A percentile compares a stretch with the other conserved stretches of the same genome.
Evolutionary conservation across 2,329 filamentous ascomycete genomes (phyloP).

Genomic region (Aspergillus novofumigatus): DNA sequence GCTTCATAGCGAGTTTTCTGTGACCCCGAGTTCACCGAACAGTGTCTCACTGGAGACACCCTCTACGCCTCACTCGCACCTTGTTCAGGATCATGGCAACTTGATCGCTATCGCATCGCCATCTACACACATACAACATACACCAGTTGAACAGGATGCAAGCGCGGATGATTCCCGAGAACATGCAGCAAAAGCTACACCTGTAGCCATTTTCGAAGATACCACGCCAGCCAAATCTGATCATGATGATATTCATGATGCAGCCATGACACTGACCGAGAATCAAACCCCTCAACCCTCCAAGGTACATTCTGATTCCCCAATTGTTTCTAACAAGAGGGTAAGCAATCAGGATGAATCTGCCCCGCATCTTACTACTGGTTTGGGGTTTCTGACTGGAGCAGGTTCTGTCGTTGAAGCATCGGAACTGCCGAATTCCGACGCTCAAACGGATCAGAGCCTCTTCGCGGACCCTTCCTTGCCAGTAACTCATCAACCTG

Average conservation of each 20-base stretch:
- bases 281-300: background rate
- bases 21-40: constrained; percentile 43
- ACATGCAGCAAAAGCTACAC: constrained; percentile 9
- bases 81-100: background rate
- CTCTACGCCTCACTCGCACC: background rate
- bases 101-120: background rate
- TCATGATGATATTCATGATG: constrained; percentile 1
- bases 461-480: background rate
- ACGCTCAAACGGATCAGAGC: background rate
- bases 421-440: background rate
- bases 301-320: background rate
- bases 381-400: constrained; percentile 6
- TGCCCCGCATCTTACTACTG: constrained; percentile 10
- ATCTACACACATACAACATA: background rate
- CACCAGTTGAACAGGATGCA: background rate
- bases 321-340: background rate
- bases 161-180: background rate
- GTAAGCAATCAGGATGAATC: background rate
- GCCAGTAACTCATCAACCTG: background rate
- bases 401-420: constrained; percentile 6
- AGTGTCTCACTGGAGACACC: constrained; percentile 15
- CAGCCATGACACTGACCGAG: background rate
- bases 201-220: constrained; percentile 26
- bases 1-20: constrained; percentile 1
- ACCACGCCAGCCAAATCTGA: constrained; percentile 8